phyloP scores from a whole-genome alignment of 768 basidiomycete genomes.

The Lactarius deliciosus region DNA sequence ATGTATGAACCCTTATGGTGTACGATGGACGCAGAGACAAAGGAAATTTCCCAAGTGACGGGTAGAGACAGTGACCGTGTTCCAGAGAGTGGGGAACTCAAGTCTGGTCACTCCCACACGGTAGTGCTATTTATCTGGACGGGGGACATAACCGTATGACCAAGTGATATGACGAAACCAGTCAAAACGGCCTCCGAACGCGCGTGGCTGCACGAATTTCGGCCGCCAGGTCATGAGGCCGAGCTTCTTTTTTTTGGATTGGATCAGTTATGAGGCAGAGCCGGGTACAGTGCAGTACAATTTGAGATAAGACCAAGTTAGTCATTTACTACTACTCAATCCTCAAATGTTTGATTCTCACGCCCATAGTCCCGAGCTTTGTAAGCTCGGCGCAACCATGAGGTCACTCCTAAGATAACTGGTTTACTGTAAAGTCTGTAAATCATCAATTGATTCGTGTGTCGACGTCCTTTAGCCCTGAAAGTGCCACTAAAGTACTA shows the following conservation, averaged over 20 bases:
- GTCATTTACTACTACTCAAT: too few species aligned
- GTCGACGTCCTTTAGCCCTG: conserved; percentile 23
- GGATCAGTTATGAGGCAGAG: too few species aligned
- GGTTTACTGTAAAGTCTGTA: not conserved
- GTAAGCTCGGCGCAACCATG: too few species aligned
- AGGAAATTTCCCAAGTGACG: not conserved
- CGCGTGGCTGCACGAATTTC: not conserved
- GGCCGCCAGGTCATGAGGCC: not conserved
- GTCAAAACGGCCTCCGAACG: not conserved
- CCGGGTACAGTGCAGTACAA: not conserved
- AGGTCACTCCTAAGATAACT: not conserved
- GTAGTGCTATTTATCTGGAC: not conserved
- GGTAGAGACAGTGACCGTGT: not conserved
- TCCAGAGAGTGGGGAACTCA: not conserved
- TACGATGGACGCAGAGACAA: not conserved
- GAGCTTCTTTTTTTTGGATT: too few species aligned
- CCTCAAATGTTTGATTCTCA: too few species aligned
- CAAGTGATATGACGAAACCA: conserved; percentile 12
- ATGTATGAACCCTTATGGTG: not conserved
- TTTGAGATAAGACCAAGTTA: not conserved
- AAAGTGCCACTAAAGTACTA: conserved; percentile 15
- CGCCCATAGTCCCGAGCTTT: too few species aligned
- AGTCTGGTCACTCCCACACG: not conserved
- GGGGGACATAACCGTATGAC: conserved; percentile 2
- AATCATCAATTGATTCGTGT: not conserved